Conservation (phyloP, 225 moss, liverwort and hornwort species). For the Straminergon stramineum region DNA sequence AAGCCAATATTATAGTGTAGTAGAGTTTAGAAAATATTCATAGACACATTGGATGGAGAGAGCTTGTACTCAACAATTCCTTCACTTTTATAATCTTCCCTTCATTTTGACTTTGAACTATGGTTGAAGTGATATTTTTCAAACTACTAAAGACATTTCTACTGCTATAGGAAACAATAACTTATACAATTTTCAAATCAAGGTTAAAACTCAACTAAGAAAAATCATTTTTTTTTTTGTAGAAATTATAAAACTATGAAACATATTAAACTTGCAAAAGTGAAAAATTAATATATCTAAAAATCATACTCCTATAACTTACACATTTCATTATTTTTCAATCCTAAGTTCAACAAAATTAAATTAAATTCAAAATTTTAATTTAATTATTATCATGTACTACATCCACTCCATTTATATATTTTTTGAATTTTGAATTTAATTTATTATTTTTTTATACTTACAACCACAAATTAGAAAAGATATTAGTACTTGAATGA, state of each 20-base stretch:
- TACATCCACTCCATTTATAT: too few species aligned
- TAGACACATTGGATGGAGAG: not conserved
- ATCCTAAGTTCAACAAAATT: too few species aligned
- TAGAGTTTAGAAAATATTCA: not conserved
- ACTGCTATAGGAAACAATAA: fast-evolving
- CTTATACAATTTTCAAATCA: not conserved
- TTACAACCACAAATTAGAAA: not conserved
- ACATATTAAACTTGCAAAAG: not conserved
- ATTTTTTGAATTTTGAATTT: not conserved
- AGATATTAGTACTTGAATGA: not conserved
- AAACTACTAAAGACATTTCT: too few species aligned
- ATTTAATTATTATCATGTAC: too few species aligned
- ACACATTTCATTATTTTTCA: too few species aligned
- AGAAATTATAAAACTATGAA: not conserved
- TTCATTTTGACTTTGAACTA: not conserved
- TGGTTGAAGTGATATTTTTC: too few species aligned
- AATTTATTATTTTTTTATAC: not conserved
- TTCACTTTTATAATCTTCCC: not conserved
- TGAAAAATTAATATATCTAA: too few species aligned
- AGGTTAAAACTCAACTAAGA: not conserved
- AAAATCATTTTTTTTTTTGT: too few species aligned
- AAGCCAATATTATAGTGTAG: not conserved
- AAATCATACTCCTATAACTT: too few species aligned
- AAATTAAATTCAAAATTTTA: too few species aligned
- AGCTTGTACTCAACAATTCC: not conserved